phyloP scores from a whole-genome alignment of 345 rosid species.

The Raphanus raphanistrum region DNA sequence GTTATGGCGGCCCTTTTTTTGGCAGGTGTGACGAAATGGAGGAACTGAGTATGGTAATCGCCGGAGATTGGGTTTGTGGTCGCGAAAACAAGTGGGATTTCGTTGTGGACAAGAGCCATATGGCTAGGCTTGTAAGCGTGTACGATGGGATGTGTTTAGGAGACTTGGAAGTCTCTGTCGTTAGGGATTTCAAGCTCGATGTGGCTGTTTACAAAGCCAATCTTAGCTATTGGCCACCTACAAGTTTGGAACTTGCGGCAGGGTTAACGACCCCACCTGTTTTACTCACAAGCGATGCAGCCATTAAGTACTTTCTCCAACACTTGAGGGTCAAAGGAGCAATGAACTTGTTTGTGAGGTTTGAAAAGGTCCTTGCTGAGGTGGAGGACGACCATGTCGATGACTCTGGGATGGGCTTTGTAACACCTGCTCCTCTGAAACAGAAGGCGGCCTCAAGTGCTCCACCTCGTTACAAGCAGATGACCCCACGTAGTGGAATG shows the following conservation, averaged over 20 bases:
- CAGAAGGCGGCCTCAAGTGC: not conserved
- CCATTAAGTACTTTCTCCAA: too few relatives aligned
- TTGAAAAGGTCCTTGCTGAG: not conserved
- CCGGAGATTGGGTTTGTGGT: too few relatives aligned
- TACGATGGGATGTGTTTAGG: not conserved
- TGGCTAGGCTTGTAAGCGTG: not conserved
- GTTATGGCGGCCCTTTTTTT: too few relatives aligned
- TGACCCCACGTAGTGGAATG: not conserved
- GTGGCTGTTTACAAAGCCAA: not conserved
- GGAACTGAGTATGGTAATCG: not conserved
- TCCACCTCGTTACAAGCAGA: not conserved
- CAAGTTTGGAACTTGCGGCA: not conserved
- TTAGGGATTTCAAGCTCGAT: not conserved
- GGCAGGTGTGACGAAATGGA: not conserved
- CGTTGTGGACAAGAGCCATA: not conserved
- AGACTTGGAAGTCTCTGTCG: not conserved
- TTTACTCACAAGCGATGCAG: not conserved
- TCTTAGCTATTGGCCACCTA: not conserved
- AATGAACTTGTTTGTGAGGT: not conserved
- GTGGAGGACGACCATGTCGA: not conserved
- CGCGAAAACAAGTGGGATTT: not conserved
- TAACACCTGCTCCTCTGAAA: not conserved
- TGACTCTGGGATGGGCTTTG: not conserved
- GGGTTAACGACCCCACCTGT: not conserved
- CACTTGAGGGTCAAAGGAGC: not conserved